Percentiles rank a stretch among this genome's conserved stretches.
Conservation (phyloP, 2,329 filamentous ascomycete genomes). For the Golovinomyces cichoracearum region DNA sequence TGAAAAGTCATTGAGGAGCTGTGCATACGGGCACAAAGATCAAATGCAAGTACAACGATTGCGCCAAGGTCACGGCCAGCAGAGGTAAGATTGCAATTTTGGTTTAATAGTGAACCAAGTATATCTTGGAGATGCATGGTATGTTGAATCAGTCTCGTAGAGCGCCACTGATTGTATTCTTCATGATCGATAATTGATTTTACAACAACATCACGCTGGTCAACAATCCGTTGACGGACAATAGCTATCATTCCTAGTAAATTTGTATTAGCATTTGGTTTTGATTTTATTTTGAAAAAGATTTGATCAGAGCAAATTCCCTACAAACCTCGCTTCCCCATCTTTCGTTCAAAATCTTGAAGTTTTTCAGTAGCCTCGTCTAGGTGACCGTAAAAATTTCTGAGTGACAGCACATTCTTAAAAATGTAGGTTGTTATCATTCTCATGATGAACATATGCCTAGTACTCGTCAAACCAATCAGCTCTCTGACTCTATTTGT, state of each 20-base stretch:
- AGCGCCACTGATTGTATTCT: slow-evolving; percentile 13
- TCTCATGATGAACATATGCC: slow-evolving; percentile 18
- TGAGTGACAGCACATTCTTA: slow-evolving; percentile 14
- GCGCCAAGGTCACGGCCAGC: slow-evolving; percentile 19
- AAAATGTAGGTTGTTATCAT: slow-evolving; percentile 17
- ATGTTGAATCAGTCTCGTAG: slow-evolving; percentile 6
- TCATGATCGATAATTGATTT: slow-evolving; percentile 17
- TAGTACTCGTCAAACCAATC: slow-evolving; percentile 13
- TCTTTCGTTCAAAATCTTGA: slow-evolving; percentile 5
- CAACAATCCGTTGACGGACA: slow-evolving; percentile 15
- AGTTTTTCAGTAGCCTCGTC: slow-evolving; percentile 9
- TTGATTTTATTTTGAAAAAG: neutral
- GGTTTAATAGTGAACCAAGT: slow-evolving; percentile 20
- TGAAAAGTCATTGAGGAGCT: slow-evolving; percentile 19
- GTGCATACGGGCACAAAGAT: slow-evolving; percentile 21
- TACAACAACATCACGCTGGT: slow-evolving; percentile 17
- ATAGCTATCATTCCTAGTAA: slow-evolving; percentile 7
- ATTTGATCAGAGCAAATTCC: neutral
- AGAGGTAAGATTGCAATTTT: slow-evolving; percentile 13
- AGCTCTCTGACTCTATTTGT: slow-evolving; percentile 15
- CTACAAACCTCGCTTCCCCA: slow-evolving; percentile 12
- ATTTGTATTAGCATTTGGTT: neutral
- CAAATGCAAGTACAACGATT: slow-evolving; percentile 8
- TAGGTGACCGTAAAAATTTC: slow-evolving; percentile 16
- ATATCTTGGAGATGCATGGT: slow-evolving; percentile 18